phyloP scores from a whole-genome alignment of 176 grass and related monocot genomes.

The Lolium rigidum region DNA sequence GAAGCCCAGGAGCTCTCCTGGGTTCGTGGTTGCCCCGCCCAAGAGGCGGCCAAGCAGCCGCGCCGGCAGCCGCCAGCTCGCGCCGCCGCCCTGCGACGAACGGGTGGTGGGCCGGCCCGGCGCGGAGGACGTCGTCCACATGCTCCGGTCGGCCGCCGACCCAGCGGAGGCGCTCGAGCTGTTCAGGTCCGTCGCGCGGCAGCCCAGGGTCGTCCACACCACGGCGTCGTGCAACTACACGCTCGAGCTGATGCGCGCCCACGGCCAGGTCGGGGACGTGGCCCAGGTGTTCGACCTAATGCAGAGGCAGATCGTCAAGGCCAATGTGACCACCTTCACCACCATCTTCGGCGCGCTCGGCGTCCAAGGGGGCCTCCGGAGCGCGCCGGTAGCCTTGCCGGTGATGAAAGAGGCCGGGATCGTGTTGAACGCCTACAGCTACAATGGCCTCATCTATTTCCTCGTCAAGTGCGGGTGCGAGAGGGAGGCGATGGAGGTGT shows the following conservation, averaged over 20 bases:
- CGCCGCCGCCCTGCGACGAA: conserved; percentile 24
- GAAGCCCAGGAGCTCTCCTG: conserved; percentile 39
- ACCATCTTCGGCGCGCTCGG: conserved; percentile 68
- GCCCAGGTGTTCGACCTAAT: conserved; percentile 90
- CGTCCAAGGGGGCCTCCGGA: conserved; percentile 63
- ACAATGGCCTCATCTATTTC: conserved; percentile 87
- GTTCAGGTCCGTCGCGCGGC: conserved; percentile 60
- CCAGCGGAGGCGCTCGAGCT: conserved; percentile 61
- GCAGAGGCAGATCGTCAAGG: conserved; percentile 82
- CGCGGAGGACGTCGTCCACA: conserved; percentile 56
- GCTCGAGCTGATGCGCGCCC: conserved; percentile 78
- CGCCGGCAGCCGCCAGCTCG: conserved; percentile 10
- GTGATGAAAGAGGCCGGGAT: conserved; percentile 73
- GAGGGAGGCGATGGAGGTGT: conserved; percentile 73
- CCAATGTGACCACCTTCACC: conserved; percentile 66
- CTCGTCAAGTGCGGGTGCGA: conserved; percentile 69
- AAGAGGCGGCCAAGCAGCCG: conserved; percentile 19
- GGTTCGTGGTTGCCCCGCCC: conserved; percentile 19
- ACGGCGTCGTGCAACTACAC: conserved; percentile 94
- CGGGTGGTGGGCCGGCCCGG: conserved; percentile 6
- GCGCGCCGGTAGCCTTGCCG: conserved; percentile 64
- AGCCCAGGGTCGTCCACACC: conserved; percentile 60
- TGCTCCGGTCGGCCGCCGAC: conserved; percentile 57
- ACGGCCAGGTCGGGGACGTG: conserved; percentile 72
- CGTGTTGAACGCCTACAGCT: conserved; percentile 69